phyloP scores from a whole-genome alignment of 2,329 filamentous ascomycete species.

The Phialophora macrospora region DNA sequence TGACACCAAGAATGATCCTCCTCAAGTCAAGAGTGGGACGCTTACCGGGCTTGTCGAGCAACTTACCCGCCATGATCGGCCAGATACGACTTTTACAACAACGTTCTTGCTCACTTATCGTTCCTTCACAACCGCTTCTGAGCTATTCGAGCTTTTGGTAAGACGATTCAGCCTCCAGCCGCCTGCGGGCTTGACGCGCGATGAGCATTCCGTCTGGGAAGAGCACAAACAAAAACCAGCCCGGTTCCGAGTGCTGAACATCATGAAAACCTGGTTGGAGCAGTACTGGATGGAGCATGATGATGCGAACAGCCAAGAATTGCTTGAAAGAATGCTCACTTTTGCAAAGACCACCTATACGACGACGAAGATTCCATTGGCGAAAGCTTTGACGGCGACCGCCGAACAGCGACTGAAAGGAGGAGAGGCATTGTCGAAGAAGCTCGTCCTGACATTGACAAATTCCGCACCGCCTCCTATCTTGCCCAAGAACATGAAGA shows the following conservation, averaged over 20 bases:
- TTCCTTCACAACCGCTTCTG: slow-evolving; percentile 88
- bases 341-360: slow-evolving; percentile 93
- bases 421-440: slow-evolving; percentile 83
- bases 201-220: slow-evolving; percentile 84
- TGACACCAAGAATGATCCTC: slow-evolving; percentile 77
- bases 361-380: slow-evolving; percentile 89
- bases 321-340: slow-evolving; percentile 85
- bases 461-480: slow-evolving; percentile 84
- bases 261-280: slow-evolving; percentile 97
- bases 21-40: slow-evolving; percentile 85
- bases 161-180: slow-evolving; percentile 92
- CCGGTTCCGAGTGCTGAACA: slow-evolving; percentile 94
- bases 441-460: slow-evolving; percentile 83
- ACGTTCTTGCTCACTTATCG: slow-evolving; percentile 96
- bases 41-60: slow-evolving; percentile 90
- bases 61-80: slow-evolving; percentile 90
- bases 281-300: slow-evolving; percentile 98
- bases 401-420: slow-evolving; percentile 87
- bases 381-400: slow-evolving; percentile 79
- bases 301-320: slow-evolving; percentile 78
- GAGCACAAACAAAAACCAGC: slow-evolving; percentile 96
- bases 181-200: slow-evolving; percentile 74
- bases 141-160: slow-evolving; percentile 90
- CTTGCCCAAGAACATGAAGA: slow-evolving; percentile 99
- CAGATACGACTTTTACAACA: slow-evolving; percentile 94